These are phyloP conservation scores for Glarea lozoyensis DNA, from an alignment of 495 filamentous ascomycete genomes.

Conservation along the genomic window DNA sequence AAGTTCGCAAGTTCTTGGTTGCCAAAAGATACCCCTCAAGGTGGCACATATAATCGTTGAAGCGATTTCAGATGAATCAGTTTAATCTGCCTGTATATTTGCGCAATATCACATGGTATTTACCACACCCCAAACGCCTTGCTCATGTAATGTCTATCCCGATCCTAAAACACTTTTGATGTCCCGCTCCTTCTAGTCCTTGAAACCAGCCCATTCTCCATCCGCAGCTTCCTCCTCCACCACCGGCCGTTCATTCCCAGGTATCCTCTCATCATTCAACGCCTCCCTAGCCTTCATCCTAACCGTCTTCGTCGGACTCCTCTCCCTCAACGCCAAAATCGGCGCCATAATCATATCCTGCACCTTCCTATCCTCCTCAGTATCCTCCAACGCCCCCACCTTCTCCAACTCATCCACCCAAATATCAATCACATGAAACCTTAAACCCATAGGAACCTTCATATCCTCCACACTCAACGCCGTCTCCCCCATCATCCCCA, in stretches of 20 bases:
- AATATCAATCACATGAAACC: conserved; percentile 83
- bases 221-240: conserved; percentile 35
- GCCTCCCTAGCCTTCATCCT: conserved; percentile 61
- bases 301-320: conserved; percentile 62
- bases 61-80: conserved; percentile 10
- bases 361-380: conserved; percentile 23
- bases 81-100: conserved; percentile 13
- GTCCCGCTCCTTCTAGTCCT: conserved; percentile 30
- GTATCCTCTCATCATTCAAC: conserved; percentile 66
- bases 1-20: conserved; percentile 5
- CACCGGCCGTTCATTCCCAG: conserved; percentile 31
- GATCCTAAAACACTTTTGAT: not conserved
- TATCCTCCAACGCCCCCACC: conserved; percentile 44
- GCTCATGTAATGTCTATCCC: conserved; percentile 2
- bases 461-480: conserved; percentile 35
- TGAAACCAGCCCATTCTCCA: conserved; percentile 66
- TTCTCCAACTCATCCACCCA: conserved; percentile 82
- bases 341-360: conserved; percentile 50
- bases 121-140: conserved; percentile 17
- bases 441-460: conserved; percentile 66
- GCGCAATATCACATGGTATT: conserved; percentile 6
- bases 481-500: conserved; percentile 27
- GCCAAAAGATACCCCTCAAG: conserved; percentile 20
- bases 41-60: not conserved
- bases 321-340: conserved; percentile 42